A percentile compares a stretch with the other conserved stretches of the same genome.
These are phyloP conservation scores for Coffea eugenioides DNA, from an alignment of 257 asterid genomes.

Conservation along the genomic window DNA sequence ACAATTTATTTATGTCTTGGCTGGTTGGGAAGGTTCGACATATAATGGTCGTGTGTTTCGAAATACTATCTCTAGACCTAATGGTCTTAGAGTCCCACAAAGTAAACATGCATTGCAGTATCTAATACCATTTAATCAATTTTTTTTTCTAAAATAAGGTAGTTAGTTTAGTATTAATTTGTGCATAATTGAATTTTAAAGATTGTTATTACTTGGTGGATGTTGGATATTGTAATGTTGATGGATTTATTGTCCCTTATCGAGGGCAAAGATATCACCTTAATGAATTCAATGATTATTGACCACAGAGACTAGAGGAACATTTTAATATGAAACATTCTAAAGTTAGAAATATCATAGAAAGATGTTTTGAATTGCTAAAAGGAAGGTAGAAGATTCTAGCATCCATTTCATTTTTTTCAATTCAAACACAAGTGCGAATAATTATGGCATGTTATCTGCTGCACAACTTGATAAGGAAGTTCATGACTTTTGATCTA, in stretches of 20 bases:
- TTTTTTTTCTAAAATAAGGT: background rate
- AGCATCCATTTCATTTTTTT: background rate
- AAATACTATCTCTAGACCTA: conserved; percentile 5
- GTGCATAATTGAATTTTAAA: background rate
- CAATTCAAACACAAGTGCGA: conserved; percentile 1
- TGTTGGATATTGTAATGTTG: background rate
- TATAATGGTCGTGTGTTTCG: conserved; percentile 3
- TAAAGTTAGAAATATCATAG: background rate
- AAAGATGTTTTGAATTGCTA: background rate
- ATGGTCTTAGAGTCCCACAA: conserved; percentile 4
- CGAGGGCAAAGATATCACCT: conserved; percentile 4
- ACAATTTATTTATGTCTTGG: no score
- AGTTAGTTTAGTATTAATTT: background rate
- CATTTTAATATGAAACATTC: conserved; percentile 7
- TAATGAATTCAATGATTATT: background rate
- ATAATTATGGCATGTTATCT: background rate
- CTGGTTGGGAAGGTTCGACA: background rate
- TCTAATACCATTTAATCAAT: background rate
- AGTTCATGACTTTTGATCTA: background rate
- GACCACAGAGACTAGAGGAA: background rate
- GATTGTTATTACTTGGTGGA: conserved; percentile 8
- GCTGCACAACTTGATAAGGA: background rate
- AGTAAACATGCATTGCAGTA: background rate
- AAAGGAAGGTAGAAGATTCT: conserved; percentile 1
- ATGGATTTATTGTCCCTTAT: conserved; percentile 5